Evolutionary conservation across 2,329 filamentous ascomycete species (phyloP).

Genomic region (Pseudogymnoascus sp.): DNA sequence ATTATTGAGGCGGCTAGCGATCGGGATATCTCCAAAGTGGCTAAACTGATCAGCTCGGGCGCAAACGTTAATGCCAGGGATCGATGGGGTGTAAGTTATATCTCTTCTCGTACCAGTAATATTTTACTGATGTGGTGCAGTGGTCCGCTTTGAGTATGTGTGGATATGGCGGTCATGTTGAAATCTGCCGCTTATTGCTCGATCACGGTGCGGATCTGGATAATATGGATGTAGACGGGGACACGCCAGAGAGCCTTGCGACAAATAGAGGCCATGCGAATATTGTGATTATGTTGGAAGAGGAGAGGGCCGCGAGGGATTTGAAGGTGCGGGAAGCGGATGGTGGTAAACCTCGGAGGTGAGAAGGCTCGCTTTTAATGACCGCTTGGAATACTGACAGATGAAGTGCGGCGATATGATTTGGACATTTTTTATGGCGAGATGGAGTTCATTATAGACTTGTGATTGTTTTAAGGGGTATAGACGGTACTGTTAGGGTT

Average conservation of each 20-base stretch:
- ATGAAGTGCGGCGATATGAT: not conserved
- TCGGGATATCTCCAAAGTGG: conserved; percentile 20
- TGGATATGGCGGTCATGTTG: conserved; percentile 21
- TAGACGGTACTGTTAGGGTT: not conserved
- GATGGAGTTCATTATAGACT: not conserved
- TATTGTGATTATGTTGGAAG: conserved; percentile 22
- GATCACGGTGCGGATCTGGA: conserved; percentile 23
- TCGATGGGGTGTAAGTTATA: conserved; percentile 20
- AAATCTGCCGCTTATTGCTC: conserved; percentile 21
- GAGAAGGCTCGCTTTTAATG: not conserved
- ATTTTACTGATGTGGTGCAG: conserved; percentile 10
- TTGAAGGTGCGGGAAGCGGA: conserved; percentile 10
- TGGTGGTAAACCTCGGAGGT: conserved; percentile 3
- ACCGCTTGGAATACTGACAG: not conserved
- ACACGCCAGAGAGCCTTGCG: conserved; percentile 22
- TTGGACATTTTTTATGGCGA: not conserved
- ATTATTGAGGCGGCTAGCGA: conserved; percentile 26
- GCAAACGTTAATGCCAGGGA: conserved; percentile 25
- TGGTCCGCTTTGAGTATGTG: conserved; percentile 25
- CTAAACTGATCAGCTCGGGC: conserved; percentile 21
- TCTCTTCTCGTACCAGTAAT: not conserved
- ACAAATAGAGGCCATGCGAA: conserved; percentile 22
- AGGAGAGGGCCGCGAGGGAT: conserved; percentile 13
- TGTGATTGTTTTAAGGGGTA: not conserved
- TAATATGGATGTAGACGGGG: conserved; percentile 22